These are phyloP conservation scores for Fusarium clavum DNA, from an alignment of 2,329 filamentous ascomycete genomes.

Conservation along the genomic window DNA sequence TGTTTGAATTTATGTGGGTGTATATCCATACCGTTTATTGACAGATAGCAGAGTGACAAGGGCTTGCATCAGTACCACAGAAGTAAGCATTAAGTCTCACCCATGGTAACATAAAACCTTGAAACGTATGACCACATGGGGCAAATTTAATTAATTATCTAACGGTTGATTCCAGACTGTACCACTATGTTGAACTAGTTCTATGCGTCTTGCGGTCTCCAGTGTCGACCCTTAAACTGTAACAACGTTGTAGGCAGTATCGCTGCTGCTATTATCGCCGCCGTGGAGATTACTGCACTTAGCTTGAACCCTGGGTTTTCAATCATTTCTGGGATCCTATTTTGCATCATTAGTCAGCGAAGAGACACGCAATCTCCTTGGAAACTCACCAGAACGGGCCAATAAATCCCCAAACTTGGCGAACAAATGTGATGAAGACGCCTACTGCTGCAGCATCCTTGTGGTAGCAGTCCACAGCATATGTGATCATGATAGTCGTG, in stretches of 20 bases:
- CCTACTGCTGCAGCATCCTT: conserved; percentile 65
- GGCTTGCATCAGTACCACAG: no score
- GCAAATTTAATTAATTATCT: no score
- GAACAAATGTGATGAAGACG: conserved; percentile 68
- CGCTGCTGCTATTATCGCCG: not conserved
- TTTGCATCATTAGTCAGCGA: not conserved
- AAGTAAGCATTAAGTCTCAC: no score
- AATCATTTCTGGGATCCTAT: not conserved
- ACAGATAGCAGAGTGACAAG: no score
- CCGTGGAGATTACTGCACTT: not conserved
- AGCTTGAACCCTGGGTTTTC: not conserved
- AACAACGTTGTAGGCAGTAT: not conserved
- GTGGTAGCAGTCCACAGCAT: conserved; percentile 68
- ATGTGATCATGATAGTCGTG: conserved; percentile 70
- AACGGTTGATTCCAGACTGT: no score
- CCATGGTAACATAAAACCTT: no score
- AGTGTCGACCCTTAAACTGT: not conserved
- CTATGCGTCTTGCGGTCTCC: not conserved
- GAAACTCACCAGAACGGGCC: conserved; percentile 46
- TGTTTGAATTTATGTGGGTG: no score
- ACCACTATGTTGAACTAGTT: not conserved
- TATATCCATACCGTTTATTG: no score
- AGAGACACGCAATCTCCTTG: not conserved
- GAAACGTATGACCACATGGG: no score
- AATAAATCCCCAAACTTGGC: conserved; percentile 66